These are phyloP conservation scores for Pseudonitzschia delicatissima DNA, from an alignment of 108 stramenopile genomes.

Conservation along the genomic window DNA sequence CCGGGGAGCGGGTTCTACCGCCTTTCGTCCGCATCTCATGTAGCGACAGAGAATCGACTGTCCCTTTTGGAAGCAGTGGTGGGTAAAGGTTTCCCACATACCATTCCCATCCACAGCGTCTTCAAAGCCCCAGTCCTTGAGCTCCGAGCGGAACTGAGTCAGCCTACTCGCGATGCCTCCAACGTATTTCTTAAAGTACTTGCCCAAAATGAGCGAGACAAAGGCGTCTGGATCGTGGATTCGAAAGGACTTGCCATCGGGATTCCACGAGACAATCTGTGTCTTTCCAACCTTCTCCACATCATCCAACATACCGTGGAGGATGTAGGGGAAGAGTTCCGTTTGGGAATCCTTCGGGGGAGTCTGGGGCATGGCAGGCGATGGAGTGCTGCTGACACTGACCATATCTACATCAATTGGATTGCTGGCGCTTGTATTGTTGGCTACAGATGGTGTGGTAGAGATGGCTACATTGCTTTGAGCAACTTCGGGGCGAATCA, in stretches of 20 bases:
- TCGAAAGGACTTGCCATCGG: constrained; percentile 53
- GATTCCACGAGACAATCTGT: constrained; percentile 51
- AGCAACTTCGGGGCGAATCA: neutral
- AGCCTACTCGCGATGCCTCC: neutral
- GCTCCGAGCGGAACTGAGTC: constrained; percentile 9
- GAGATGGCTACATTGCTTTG: neutral
- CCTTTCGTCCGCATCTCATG: constrained; percentile 12
- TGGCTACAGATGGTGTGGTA: neutral
- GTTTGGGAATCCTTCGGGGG: neutral
- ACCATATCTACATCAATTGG: neutral
- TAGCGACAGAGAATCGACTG: neutral
- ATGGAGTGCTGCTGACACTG: neutral
- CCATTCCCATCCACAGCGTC: neutral
- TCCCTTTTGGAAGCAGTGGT: constrained; percentile 9
- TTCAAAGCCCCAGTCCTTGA: constrained; percentile 16
- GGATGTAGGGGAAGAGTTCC: constrained; percentile 14
- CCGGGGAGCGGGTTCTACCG: neutral
- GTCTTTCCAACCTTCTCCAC: constrained; percentile 40
- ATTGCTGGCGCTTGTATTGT: neutral
- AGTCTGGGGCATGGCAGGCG: neutral
- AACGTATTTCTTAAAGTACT: neutral
- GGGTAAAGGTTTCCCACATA: constrained; percentile 1
- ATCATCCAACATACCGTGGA: constrained; percentile 46
- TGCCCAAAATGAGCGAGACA: constrained; percentile 29
- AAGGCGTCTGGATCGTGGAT: constrained; percentile 50